These are phyloP conservation scores for Clarireedia monteithiana DNA, from an alignment of 2,329 filamentous ascomycete species.

Conservation along the genomic window DNA sequence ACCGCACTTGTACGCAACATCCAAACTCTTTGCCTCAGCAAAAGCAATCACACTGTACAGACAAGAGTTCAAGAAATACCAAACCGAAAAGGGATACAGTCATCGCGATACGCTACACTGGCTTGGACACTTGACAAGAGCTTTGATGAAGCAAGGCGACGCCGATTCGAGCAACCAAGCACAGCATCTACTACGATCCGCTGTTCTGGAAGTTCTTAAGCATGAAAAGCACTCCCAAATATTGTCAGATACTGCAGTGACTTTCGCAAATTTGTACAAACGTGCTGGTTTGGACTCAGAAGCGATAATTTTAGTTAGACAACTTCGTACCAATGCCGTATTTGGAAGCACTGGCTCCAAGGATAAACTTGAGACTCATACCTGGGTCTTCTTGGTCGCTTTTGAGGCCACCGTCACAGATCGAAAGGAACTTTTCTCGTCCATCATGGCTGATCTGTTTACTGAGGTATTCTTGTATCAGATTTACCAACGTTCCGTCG, in stretches of 20 bases:
- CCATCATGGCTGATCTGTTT: conserved; percentile 36
- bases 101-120: conserved; percentile 17
- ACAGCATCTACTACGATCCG: conserved; percentile 19
- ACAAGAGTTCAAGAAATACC: conserved; percentile 8
- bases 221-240: conserved; percentile 36
- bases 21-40: conserved; percentile 9
- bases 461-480: conserved; percentile 36
- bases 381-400: conserved; percentile 38
- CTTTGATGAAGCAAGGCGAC: conserved; percentile 38
- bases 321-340: conserved; percentile 42
- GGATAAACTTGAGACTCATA: conserved; percentile 27
- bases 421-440: conserved; percentile 29
- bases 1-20: conserved; percentile 4
- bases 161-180: conserved; percentile 32
- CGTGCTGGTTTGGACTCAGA: conserved; percentile 35
- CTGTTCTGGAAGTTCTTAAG: conserved; percentile 33
- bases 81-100: conserved; percentile 9
- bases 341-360: conserved; percentile 32
- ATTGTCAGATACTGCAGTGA: conserved; percentile 42
- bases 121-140: conserved; percentile 36
- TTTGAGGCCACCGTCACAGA: conserved; percentile 36
- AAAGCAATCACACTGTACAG: conserved; percentile 14
- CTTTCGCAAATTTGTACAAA: conserved; percentile 35
- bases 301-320: conserved; percentile 36
- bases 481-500: conserved; percentile 33